Evolutionary conservation across 192 early-diverging fungal genomes (phyloP), one percentile per base, ranked within the genome.

Genomic region (Geranomyces michiganensis): DNA sequence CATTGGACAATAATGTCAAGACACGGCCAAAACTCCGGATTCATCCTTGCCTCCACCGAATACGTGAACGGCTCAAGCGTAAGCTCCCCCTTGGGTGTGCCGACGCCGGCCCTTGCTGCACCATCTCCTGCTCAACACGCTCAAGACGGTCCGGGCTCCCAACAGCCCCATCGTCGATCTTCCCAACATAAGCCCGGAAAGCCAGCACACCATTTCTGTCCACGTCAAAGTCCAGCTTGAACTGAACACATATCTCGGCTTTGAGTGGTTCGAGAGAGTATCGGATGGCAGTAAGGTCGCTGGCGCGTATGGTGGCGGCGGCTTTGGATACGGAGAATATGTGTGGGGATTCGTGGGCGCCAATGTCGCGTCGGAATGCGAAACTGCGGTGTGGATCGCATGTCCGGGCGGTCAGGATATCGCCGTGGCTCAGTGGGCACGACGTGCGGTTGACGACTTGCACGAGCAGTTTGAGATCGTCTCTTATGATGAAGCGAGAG

Each of bases 51-150:
- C 26, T 53, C 51, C 6, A 53, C 51, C 51, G 51, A 24, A 15
- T 53, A 53, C 51, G 51, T 53, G 51, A 53, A 53, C 51, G 51
- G 51, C 17, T 17, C 51, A n/a, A 53, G 51, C 51, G 19, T 53
- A 53, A 53, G 51, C 51, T 53, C 51, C 51, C 51, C 51, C 51
- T 53, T 17, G 51, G 51, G 51, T 53, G 51, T 53, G 51, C 51
- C 4, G 51, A 53, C 19, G 51, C 6, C 51, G 51, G 51, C 21
- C 51, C 51, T 26, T 53, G 51, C 51, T 17, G 51, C 51, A 53
- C 51, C 51, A 53, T 53, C 4, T 3, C 51, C 15, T 3, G 6
- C 15, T 53, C 51, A 53, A 53, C 4, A n/a, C 51, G 19, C 51
- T 53, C 51, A 26, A 53, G 51, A 53, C 17, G 51, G 21, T 53